phyloP scores from a whole-genome alignment of 495 filamentous ascomycete genomes.

The Penicillium ochrochloron region DNA sequence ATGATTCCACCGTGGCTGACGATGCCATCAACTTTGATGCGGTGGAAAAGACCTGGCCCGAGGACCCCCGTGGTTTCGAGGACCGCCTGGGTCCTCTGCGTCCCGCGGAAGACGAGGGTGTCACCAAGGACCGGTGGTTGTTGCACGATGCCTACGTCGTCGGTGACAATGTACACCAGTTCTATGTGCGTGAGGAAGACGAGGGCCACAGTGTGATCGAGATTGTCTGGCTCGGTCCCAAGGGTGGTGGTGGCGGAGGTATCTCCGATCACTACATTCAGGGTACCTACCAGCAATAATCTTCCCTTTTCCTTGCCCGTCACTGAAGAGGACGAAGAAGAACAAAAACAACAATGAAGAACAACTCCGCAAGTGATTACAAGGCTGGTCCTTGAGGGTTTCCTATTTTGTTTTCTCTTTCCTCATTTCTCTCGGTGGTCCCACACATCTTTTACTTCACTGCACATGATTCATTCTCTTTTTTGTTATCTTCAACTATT shows the following conservation, averaged over 20 bases:
- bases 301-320: not conserved
- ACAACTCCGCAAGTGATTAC: constrained; percentile 21
- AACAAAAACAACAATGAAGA: not conserved
- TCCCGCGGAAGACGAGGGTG: constrained; percentile 44
- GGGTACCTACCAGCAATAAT: constrained; percentile 38
- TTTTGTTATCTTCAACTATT: constrained; percentile 14
- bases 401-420: not conserved
- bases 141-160: constrained; percentile 48
- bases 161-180: constrained; percentile 53
- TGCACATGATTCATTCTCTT: constrained; percentile 46
- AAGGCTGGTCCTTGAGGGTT: constrained; percentile 36
- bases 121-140: constrained; percentile 53
- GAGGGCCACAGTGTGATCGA: constrained; percentile 54
- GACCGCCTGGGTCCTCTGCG: constrained; percentile 59
- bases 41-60: constrained; percentile 67
- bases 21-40: constrained; percentile 58
- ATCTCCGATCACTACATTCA: constrained; percentile 36
- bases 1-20: constrained; percentile 46
- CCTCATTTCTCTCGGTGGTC: constrained; percentile 15
- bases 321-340: constrained; percentile 1
- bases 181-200: constrained; percentile 53
- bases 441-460: constrained; percentile 31
- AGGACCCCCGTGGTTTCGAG: constrained; percentile 54
- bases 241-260: constrained; percentile 49
- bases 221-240: constrained; percentile 54